Evolutionary conservation across 1,139 yeast species (phyloP).

Genomic region (Ogataea hybrid): DNA sequence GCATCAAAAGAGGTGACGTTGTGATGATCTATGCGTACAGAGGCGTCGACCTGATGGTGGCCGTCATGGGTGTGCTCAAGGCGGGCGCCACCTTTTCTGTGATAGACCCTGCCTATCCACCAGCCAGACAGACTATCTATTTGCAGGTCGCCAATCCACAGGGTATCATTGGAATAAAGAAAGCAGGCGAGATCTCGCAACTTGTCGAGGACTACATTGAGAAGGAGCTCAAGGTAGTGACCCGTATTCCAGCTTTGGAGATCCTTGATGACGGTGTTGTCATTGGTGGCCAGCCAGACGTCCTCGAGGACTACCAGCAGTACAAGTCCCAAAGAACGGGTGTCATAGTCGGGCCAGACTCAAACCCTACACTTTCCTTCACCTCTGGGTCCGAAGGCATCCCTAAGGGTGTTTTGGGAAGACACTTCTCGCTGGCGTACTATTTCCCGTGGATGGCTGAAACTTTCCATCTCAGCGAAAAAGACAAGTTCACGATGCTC

Average conservation of each 20-base stretch:
- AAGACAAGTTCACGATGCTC: slow-evolving; percentile 93
- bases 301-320: slow-evolving; percentile 44
- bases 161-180: slow-evolving; percentile 83
- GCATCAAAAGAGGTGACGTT: slow-evolving; percentile 86
- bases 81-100: slow-evolving; percentile 99
- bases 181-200: slow-evolving; percentile 81
- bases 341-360: slow-evolving; percentile 95
- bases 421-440: slow-evolving; percentile 94
- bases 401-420: slow-evolving; percentile 97
- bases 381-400: slow-evolving; percentile 99
- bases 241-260: slow-evolving; percentile 75
- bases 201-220: slow-evolving; percentile 74
- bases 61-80: slow-evolving; percentile 95
- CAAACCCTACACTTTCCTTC: slow-evolving; percentile 93
- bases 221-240: slow-evolving; percentile 66
- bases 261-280: slow-evolving; percentile 76
- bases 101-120: slow-evolving; percentile 98
- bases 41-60: slow-evolving; percentile 94
- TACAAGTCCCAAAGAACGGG: slow-evolving; percentile 65
- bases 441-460: slow-evolving; percentile 99
- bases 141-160: slow-evolving; percentile 89
- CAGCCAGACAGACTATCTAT: slow-evolving; percentile 93
- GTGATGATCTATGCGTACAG: slow-evolving; percentile 98
- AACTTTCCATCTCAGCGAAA: slow-evolving; percentile 69
- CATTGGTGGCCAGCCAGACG: slow-evolving; percentile 60